Conservation (phyloP, 169 alveolate genomes). For the Eimeria falciformis region DNA sequence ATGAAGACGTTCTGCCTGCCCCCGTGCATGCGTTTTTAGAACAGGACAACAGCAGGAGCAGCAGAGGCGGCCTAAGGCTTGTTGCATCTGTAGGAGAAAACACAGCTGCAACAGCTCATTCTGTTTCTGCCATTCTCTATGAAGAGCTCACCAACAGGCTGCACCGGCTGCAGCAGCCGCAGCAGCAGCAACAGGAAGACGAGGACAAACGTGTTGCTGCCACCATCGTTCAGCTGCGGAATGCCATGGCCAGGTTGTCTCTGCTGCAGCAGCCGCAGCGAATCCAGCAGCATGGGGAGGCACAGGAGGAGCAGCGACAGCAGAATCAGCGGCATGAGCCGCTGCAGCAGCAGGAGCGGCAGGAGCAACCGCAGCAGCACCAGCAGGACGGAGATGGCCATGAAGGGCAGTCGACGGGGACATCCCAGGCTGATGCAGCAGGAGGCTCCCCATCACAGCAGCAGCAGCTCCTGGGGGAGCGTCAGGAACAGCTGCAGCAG, state of each 20-base stretch:
- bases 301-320: not conserved
- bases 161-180: constrained; percentile 34
- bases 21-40: constrained; percentile 26
- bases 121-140: not conserved
- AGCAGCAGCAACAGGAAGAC: constrained; percentile 36
- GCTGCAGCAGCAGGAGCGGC: not conserved
- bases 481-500: not conserved
- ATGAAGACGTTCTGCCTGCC: constrained; percentile 25
- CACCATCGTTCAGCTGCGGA: constrained; percentile 1
- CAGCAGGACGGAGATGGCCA: not conserved
- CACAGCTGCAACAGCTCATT: constrained; percentile 18
- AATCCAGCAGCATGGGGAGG: not conserved
- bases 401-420: not conserved
- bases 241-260: constrained; percentile 34
- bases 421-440: not conserved
- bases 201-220: not conserved
- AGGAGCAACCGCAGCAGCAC: constrained; percentile 39
- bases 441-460: not conserved
- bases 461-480: constrained; percentile 8
- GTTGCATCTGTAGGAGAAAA: constrained; percentile 25
- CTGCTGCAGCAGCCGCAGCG: constrained; percentile 42
- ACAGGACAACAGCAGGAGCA: constrained; percentile 28
- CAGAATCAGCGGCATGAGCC: not conserved
- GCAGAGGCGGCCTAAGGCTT: constrained; percentile 15
- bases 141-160: constrained; percentile 23